Conservation (phyloP, 1,139 yeast genomes). For the Meyerozyma carpophila region DNA sequence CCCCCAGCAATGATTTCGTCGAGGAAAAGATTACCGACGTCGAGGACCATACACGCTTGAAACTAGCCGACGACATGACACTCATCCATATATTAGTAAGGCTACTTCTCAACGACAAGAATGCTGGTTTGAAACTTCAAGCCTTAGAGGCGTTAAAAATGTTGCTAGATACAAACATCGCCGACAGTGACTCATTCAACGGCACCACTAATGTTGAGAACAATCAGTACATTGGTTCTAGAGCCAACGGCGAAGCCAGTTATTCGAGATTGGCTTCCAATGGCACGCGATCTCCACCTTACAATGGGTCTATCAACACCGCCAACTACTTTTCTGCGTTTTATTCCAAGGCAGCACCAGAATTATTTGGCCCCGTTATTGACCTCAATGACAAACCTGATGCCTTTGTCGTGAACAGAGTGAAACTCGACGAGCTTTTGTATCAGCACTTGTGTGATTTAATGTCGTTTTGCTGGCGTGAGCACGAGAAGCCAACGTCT, state of each 20-base stretch:
- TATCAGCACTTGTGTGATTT: slow-evolving; percentile 67
- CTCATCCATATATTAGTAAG: slow-evolving; percentile 56
- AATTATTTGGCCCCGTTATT: slow-evolving; percentile 49
- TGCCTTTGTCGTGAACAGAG: slow-evolving; percentile 6
- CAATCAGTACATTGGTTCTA: neutral
- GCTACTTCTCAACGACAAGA: slow-evolving; percentile 57
- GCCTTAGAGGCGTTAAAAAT: slow-evolving; percentile 79
- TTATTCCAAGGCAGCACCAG: slow-evolving; percentile 57
- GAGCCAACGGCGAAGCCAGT: neutral
- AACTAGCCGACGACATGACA: slow-evolving; percentile 54
- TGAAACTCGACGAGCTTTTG: slow-evolving; percentile 31
- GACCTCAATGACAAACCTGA: slow-evolving; percentile 13
- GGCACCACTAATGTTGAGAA: neutral
- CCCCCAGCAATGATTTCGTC: slow-evolving; percentile 13
- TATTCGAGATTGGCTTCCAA: neutral
- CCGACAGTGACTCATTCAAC: slow-evolving; percentile 8
- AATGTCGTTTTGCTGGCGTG: slow-evolving; percentile 57
- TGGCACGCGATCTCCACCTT: neutral
- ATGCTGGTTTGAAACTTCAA: slow-evolving; percentile 74
- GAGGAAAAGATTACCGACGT: slow-evolving; percentile 3
- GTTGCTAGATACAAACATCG: slow-evolving; percentile 56
- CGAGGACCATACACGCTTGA: slow-evolving; percentile 19
- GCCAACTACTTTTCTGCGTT: slow-evolving; percentile 54
- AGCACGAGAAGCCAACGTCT: slow-evolving; percentile 53
- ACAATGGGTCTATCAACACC: slow-evolving; percentile 35